Evolutionary conservation across 805 yeast genomes (phyloP), one percentile per base, ranked within the genome.

Genomic region (Kluyveromyces lactis): DNA sequence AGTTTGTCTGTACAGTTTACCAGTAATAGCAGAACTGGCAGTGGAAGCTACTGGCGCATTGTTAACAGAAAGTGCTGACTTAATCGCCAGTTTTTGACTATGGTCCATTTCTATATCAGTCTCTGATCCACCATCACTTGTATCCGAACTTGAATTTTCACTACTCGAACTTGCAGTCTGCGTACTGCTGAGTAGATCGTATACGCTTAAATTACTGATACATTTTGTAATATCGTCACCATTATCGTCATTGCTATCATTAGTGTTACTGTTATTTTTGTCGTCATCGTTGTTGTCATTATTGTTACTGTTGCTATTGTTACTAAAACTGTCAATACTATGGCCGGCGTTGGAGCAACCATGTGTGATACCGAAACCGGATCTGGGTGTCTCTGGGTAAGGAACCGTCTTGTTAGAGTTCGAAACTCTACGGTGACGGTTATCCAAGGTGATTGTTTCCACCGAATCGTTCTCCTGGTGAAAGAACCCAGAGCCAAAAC

Each of bases 141-240:
- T 31, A 28, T 24, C 32, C 26, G 36, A 23, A 13, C 26, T 12
- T 12, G 35, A 32, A 15, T 18, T 32, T 15, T 32, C 26, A 15
- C 27, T 12, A 33, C 27, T 16, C 18, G 18, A 15, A 12, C 30
- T 26, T 4, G 18, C 30, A 29, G 37, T 26, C 16, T 15, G 17
- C 4, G 37, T 16, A 26, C 39, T 27, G 31, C 28, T n/a, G 16
- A 42, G 31, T 38, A 39, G 30, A 23, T 39, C 46, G 36, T 32
- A 36, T 5, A 39, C 21, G 31, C 37, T 23, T 32, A 42, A 18
- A n/a, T 26, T 26, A 23, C 37, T 27, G 18, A 38, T 31, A 36
- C 36, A 38, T 18, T 32, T 19, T 3, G 35, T 13, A 16, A 38
- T 15, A 8, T 18, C 36, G 36, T 38, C 41, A 6, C 26, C 17